These are phyloP conservation scores for Ophiostoma sp. DNA, from an alignment of 2,329 filamentous ascomycete species.

Conservation along the genomic window DNA sequence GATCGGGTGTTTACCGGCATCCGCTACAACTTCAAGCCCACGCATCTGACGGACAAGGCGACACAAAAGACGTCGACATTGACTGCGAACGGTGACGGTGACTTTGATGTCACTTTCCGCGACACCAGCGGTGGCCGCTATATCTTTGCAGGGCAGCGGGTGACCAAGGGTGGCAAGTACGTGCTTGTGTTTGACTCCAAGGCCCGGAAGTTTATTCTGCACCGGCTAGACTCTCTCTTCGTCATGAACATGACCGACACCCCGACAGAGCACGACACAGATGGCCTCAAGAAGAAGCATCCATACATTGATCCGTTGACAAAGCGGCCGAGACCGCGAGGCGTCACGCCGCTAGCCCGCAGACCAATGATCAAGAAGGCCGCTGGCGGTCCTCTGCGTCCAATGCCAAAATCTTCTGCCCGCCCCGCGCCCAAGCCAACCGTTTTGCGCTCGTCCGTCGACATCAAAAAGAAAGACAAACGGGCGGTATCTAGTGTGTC, in stretches of 20 bases:
- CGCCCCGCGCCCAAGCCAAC: constrained; percentile 22
- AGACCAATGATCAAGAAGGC: constrained; percentile 24
- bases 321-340: constrained; percentile 23
- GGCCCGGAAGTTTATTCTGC: constrained; percentile 72
- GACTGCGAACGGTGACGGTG: constrained; percentile 48
- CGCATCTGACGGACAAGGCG: constrained; percentile 45
- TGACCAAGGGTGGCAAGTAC: constrained; percentile 52
- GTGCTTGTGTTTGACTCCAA: constrained; percentile 71
- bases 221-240: constrained; percentile 74
- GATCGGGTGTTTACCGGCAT: constrained; percentile 56
- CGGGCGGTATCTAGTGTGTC: not conserved
- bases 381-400: constrained; percentile 23
- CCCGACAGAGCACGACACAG: constrained; percentile 59
- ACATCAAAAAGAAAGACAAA: constrained; percentile 24
- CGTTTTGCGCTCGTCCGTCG: constrained; percentile 23
- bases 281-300: constrained; percentile 60
- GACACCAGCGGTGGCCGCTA: constrained; percentile 52
- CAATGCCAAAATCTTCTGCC: constrained; percentile 23
- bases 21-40: constrained; percentile 59
- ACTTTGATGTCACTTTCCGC: constrained; percentile 53
- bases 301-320: constrained; percentile 51
- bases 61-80: constrained; percentile 35
- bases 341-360: not conserved
- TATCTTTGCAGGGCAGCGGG: constrained; percentile 55
- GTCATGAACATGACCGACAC: constrained; percentile 77